phyloP scores from a whole-genome alignment of 2,329 filamentous ascomycete genomes.

The Hymenoscyphus occultus region DNA sequence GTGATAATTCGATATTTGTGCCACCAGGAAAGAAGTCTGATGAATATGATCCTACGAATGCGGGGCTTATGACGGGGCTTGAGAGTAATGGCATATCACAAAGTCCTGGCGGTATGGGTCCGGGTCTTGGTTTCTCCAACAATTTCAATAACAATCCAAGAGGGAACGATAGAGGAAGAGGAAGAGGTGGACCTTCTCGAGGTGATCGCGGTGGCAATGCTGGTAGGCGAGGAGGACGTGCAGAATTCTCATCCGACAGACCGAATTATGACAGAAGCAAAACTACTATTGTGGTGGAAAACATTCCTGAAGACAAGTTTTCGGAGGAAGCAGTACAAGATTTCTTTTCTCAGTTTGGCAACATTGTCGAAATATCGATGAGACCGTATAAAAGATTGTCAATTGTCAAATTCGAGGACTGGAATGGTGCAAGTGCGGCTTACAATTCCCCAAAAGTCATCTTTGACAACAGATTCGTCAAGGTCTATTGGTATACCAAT shows the following conservation, averaged over 20 bases:
- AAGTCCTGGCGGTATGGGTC: not conserved
- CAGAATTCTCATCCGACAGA: constrained; percentile 63
- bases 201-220: constrained; percentile 29
- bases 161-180: constrained; percentile 31
- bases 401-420: constrained; percentile 65
- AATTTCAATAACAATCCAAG: constrained; percentile 15
- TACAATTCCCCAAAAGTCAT: constrained; percentile 76
- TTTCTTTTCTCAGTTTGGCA: constrained; percentile 73
- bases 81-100: constrained; percentile 21
- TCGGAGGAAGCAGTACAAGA: constrained; percentile 60
- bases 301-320: constrained; percentile 71
- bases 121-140: constrained; percentile 11
- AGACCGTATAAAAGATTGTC: constrained; percentile 65
- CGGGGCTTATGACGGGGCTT: constrained; percentile 40
- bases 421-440: constrained; percentile 64
- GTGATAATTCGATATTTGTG: constrained; percentile 48
- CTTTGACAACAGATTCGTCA: constrained; percentile 83
- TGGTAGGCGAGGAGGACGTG: constrained; percentile 35
- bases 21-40: constrained; percentile 30
- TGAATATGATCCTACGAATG: constrained; percentile 59
- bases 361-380: constrained; percentile 61
- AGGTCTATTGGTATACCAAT: constrained; percentile 73
- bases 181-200: constrained; percentile 35
- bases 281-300: constrained; percentile 71
- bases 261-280: constrained; percentile 61